These are phyloP conservation scores for Trichoderma atroviride DNA, from an alignment of 2,329 filamentous ascomycete genomes.

Conservation along the genomic window DNA sequence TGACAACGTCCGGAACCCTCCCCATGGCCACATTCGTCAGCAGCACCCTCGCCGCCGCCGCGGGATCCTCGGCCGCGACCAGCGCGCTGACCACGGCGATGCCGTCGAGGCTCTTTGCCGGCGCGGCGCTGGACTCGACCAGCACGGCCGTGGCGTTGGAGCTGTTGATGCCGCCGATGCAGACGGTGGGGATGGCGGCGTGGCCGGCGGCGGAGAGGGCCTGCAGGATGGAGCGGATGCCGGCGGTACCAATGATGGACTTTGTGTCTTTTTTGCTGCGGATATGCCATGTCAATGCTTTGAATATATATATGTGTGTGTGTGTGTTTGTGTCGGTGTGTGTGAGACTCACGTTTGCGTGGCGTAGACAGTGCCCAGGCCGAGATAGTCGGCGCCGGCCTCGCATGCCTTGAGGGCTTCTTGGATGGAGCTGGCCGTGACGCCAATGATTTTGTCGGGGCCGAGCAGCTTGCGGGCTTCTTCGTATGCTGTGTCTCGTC, in stretches of 20 bases:
- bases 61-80: constrained; percentile 70
- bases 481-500: constrained; percentile 17
- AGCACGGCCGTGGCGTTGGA: constrained; percentile 74
- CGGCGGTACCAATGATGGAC: constrained; percentile 57
- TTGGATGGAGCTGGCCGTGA: constrained; percentile 74
- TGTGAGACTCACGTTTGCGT: constrained; percentile 75
- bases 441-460: constrained; percentile 78
- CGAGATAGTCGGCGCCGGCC: constrained; percentile 85
- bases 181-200: constrained; percentile 64
- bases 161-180: constrained; percentile 85
- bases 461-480: constrained; percentile 73
- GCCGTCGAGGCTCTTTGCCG: constrained; percentile 69
- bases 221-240: constrained; percentile 56
- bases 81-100: constrained; percentile 90
- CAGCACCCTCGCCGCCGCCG: constrained; percentile 63
- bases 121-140: constrained; percentile 61
- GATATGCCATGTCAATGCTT: neutral
- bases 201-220: constrained; percentile 55
- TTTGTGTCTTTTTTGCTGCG: constrained; percentile 83
- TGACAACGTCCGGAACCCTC: constrained; percentile 54
- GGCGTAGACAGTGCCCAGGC: constrained; percentile 85
- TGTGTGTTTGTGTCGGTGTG: no score
- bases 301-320: neutral
- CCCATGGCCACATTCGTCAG: constrained; percentile 52
- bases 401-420: constrained; percentile 74